phyloP scores from a whole-genome alignment of 1,284 basidiomycete species.

The Sphagnurus paluster region DNA sequence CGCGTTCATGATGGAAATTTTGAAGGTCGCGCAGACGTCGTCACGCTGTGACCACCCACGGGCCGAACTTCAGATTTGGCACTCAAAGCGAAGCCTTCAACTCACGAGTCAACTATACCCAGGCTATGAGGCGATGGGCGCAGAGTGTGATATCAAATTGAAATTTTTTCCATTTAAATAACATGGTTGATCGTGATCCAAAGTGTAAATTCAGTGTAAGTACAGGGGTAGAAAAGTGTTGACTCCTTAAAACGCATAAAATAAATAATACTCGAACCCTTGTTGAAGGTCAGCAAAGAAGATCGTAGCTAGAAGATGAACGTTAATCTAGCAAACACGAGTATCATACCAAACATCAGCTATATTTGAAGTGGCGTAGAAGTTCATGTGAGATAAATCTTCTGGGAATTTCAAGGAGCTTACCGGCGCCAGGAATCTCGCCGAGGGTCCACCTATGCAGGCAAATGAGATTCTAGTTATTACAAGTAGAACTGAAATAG shows the following conservation, averaged over 20 bases:
- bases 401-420: slow-evolving; percentile 18
- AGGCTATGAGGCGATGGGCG: slow-evolving; percentile 11
- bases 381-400: background rate
- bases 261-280: no score
- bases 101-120: no score
- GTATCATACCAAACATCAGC: slow-evolving; percentile 34
- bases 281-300: no score
- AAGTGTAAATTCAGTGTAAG: no score
- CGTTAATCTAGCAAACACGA: slow-evolving; percentile 26
- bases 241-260: no score
- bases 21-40: background rate
- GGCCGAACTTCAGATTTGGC: no score
- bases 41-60: background rate
- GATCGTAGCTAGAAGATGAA: no score
- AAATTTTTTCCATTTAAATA: background rate
- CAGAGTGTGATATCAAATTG: slow-evolving; percentile 10
- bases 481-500: background rate
- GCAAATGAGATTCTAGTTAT: background rate
- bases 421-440: slow-evolving; percentile 53
- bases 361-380: slow-evolving; percentile 11
- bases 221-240: no score
- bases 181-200: no score
- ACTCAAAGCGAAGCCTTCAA: no score
- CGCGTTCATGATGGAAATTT: slow-evolving; percentile 30
- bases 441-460: slow-evolving; percentile 52